Evolutionary conservation across 305 asterid genomes (phyloP).

Genomic region (Nicotiana rustica): DNA sequence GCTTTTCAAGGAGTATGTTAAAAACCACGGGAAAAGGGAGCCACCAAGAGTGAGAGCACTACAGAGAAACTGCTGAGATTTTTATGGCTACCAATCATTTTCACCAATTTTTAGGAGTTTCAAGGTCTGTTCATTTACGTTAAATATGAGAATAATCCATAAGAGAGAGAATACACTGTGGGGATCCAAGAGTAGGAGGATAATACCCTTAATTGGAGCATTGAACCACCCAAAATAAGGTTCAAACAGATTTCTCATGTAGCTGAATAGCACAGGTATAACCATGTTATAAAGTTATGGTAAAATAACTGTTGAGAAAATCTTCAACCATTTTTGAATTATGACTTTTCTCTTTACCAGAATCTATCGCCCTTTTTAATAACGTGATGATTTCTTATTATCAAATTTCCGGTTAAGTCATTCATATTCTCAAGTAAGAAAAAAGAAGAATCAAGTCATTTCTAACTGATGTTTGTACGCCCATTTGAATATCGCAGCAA

Average conservation of each 20-base stretch:
- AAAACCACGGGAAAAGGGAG: not conserved
- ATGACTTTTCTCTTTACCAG: not conserved
- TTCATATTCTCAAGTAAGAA: not conserved
- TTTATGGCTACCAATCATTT: not conserved
- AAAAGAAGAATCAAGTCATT: not conserved
- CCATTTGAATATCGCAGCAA: not conserved
- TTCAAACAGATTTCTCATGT: not conserved
- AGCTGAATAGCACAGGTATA: not conserved
- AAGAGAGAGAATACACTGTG: not conserved
- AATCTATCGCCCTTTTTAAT: not conserved
- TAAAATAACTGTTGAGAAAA: not conserved
- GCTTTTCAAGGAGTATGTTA: not conserved
- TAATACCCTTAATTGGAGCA: not conserved
- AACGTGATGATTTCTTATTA: not conserved
- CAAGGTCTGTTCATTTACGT: not conserved
- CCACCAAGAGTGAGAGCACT: not conserved
- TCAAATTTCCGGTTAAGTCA: not conserved
- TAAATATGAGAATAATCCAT: not conserved
- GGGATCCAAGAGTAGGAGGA: not conserved
- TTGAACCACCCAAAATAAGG: not conserved
- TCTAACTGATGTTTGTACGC: too few relatives aligned
- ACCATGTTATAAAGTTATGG: not conserved
- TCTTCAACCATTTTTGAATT: not conserved
- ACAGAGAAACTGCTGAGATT: not conserved
- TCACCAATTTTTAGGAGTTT: not conserved